phyloP scores from a whole-genome alignment of 2,329 filamentous ascomycete genomes.

The Colletotrichum simmondsii region DNA sequence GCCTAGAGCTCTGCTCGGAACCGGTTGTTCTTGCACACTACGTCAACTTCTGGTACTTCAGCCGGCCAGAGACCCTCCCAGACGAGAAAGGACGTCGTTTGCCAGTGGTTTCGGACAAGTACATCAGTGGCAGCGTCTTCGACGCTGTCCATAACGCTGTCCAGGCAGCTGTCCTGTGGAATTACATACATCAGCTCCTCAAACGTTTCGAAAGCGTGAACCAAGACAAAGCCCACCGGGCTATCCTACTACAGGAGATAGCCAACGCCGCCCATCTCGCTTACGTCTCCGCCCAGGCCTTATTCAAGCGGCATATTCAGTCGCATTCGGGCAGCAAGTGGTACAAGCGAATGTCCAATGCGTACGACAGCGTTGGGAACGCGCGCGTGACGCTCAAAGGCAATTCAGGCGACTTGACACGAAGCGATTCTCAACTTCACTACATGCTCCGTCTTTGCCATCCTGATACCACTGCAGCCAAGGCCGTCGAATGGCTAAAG shows the following conservation, averaged over 20 bases:
- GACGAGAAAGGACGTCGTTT: slow-evolving; percentile 56
- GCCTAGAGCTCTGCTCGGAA: slow-evolving; percentile 46
- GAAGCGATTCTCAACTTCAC: slow-evolving; percentile 51
- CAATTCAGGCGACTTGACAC: slow-evolving; percentile 51
- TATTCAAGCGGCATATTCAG: slow-evolving; percentile 54
- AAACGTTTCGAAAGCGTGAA: slow-evolving; percentile 41
- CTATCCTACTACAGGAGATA: slow-evolving; percentile 56
- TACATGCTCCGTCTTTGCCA: slow-evolving; percentile 58
- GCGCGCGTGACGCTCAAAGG: slow-evolving; percentile 52
- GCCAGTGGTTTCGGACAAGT: slow-evolving; percentile 51
- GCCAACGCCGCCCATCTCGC: slow-evolving; percentile 57
- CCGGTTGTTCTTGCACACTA: slow-evolving; percentile 45
- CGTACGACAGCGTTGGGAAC: slow-evolving; percentile 44
- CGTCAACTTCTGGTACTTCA: slow-evolving; percentile 52
- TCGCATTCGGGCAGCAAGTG: slow-evolving; percentile 46
- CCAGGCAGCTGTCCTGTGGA: slow-evolving; percentile 50
- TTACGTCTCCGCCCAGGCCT: slow-evolving; percentile 48
- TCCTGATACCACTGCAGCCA: slow-evolving; percentile 44
- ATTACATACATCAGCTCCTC: slow-evolving; percentile 51
- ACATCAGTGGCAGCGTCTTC: slow-evolving; percentile 54
- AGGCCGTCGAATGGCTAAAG: slow-evolving; percentile 52
- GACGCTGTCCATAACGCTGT: slow-evolving; percentile 51
- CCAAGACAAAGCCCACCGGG: slow-evolving; percentile 42
- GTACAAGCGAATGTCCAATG: slow-evolving; percentile 53
- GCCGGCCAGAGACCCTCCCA: slow-evolving; percentile 51